A percentile compares a stretch with the other conserved stretches of the same genome.
Conservation (phyloP, 1,284 basidiomycete species). For the Retiboletus flavoniger region DNA sequence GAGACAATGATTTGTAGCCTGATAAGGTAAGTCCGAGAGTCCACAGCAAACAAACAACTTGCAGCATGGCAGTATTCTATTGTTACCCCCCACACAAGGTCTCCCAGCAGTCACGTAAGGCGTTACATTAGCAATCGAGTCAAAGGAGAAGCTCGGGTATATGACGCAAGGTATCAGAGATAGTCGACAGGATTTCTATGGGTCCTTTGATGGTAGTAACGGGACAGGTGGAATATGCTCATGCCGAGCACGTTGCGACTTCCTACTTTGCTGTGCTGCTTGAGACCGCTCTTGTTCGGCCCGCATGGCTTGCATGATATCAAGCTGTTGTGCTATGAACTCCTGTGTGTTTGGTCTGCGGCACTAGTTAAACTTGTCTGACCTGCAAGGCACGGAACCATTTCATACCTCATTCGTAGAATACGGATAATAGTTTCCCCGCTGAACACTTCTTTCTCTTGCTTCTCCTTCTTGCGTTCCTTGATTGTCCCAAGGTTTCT, state of each 20-base stretch:
- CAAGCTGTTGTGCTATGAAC: conserved; percentile 86
- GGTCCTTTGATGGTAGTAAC: conserved; percentile 26
- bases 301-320: conserved; percentile 73
- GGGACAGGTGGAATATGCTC: conserved; percentile 31
- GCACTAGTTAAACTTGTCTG: conserved; percentile 1
- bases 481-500: conserved; percentile 95
- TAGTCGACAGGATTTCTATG: conserved; percentile 11
- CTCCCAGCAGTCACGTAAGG: conserved; percentile 5
- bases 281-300: conserved; percentile 69
- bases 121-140: conserved; percentile 6
- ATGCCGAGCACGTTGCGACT: conserved; percentile 43
- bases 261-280: conserved; percentile 54
- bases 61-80: not conserved
- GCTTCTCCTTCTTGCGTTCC: conserved; percentile 89
- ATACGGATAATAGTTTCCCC: conserved; percentile 93
- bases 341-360: conserved; percentile 73
- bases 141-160: conserved; percentile 23
- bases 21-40: conserved; percentile 17
- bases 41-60: conserved; percentile 14
- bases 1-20: conserved; percentile 19
- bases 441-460: conserved; percentile 65
- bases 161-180: conserved; percentile 27
- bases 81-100: conserved; percentile 6
- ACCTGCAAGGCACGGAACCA: not conserved
- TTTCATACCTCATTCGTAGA: conserved; percentile 82